phyloP scores from a whole-genome alignment of 805 yeast genomes.

The Metschnikowia rubicola region DNA sequence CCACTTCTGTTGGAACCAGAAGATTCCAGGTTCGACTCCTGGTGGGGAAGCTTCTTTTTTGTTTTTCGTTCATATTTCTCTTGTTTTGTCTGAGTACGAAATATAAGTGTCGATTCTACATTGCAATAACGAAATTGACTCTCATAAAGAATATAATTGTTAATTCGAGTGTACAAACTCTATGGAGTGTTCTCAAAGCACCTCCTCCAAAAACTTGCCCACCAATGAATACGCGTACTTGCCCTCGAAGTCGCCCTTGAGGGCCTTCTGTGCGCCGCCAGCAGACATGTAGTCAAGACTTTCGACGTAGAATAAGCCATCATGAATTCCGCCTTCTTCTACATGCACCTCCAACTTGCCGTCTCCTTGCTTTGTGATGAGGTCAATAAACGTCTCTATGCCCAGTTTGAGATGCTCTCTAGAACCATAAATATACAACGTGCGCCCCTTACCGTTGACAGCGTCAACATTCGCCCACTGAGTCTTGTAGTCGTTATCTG shows the following conservation, averaged over 20 bases:
- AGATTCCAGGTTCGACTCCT: slow-evolving; percentile 55
- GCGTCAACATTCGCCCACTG: slow-evolving; percentile 28
- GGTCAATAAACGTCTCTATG: slow-evolving; percentile 24
- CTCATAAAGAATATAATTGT: neutral
- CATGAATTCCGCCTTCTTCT: slow-evolving; percentile 37
- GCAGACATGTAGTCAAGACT: slow-evolving; percentile 27
- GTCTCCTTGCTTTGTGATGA: slow-evolving; percentile 16
- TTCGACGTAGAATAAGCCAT: slow-evolving; percentile 32
- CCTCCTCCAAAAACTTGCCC: slow-evolving; percentile 18
- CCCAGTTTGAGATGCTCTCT: slow-evolving; percentile 32
- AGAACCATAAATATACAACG: slow-evolving; percentile 30
- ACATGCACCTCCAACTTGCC: slow-evolving; percentile 20
- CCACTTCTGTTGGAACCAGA: slow-evolving; percentile 48
- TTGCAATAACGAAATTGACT: too few relatives aligned
- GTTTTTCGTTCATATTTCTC: neutral
- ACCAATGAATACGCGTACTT: slow-evolving; percentile 19
- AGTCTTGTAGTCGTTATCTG: slow-evolving; percentile 21
- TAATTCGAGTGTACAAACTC: neutral
- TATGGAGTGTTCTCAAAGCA: neutral
- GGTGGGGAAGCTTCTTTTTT: slow-evolving; percentile 44
- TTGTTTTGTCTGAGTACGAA: too few relatives aligned
- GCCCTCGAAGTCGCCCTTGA: slow-evolving; percentile 24
- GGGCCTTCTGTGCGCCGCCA: slow-evolving; percentile 21
- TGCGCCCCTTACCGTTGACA: slow-evolving; percentile 19
- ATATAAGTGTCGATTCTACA: too few relatives aligned